phyloP scores from a whole-genome alignment of 192 early-diverging fungal genomes.

The Backusella australiensis region DNA sequence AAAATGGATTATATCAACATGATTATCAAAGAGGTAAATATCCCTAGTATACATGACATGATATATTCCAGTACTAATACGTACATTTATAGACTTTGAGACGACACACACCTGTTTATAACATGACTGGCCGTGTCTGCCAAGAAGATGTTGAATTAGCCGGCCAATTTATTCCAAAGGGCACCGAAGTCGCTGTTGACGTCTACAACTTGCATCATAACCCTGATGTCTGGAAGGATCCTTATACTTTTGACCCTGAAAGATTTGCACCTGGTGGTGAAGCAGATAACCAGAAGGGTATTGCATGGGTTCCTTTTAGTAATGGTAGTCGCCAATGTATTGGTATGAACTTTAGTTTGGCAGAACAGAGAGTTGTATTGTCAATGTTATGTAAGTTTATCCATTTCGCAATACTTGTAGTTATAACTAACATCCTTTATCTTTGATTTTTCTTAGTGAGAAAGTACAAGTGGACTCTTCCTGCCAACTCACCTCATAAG shows the following conservation, averaged over 20 bases:
- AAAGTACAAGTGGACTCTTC: constrained; percentile 16
- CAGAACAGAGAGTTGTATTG: constrained; percentile 57
- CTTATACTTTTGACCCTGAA: constrained; percentile 28
- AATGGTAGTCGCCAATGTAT: constrained; percentile 56
- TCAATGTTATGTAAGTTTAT: constrained; percentile 48
- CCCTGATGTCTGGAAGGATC: constrained; percentile 27
- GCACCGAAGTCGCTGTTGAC: constrained; percentile 2
- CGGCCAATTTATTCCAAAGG: constrained; percentile 8
- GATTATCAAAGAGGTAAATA: constrained; percentile 45
- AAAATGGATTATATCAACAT: constrained; percentile 50
- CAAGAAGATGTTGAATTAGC: constrained; percentile 7
- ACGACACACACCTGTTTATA: constrained; percentile 15
- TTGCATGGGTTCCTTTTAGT: constrained; percentile 50
- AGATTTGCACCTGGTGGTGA: constrained; percentile 28
- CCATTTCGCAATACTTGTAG: constrained; percentile 32
- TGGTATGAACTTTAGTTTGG: constrained; percentile 55
- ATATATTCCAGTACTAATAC: not conserved
- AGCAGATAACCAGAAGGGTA: constrained; percentile 6
- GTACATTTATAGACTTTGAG: not conserved
- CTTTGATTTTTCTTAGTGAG: not conserved
- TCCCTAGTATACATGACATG: not conserved
- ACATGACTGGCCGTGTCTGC: not conserved
- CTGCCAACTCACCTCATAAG: constrained; percentile 12
- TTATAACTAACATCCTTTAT: not conserved
- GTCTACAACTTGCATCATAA: constrained; percentile 21